Evolutionary conservation across 1,284 basidiomycete species (phyloP).

Genomic region (Schizophyllum amplum): DNA sequence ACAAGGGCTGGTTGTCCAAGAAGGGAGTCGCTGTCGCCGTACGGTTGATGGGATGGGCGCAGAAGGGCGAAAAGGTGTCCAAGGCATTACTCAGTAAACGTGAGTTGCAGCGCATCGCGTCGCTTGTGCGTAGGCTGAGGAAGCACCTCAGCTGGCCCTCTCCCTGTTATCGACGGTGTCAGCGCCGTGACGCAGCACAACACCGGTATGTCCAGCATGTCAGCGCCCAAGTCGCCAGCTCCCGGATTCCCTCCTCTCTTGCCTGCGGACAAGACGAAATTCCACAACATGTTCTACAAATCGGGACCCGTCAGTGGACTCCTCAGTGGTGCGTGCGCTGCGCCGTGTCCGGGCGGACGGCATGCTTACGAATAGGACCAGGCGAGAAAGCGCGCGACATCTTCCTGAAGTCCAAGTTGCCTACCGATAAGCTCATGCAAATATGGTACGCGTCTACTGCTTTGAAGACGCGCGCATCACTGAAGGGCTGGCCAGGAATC

Average conservation of each 20-base stretch:
- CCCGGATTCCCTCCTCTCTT: constrained; percentile 58
- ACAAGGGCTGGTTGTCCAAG: constrained; percentile 85
- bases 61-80: constrained; percentile 72
- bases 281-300: constrained; percentile 69
- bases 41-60: constrained; percentile 88
- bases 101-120: constrained; percentile 28
- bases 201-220: constrained; percentile 34
- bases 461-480: background rate
- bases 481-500: constrained; percentile 49
- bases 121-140: constrained; percentile 4
- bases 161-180: constrained; percentile 75
- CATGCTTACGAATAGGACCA: constrained; percentile 18
- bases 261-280: constrained; percentile 77
- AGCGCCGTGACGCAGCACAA: constrained; percentile 35
- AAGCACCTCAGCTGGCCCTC: constrained; percentile 61
- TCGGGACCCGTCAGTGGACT: constrained; percentile 72
- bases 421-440: constrained; percentile 84
- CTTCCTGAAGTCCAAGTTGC: constrained; percentile 89
- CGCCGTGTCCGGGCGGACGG: background rate
- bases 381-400: constrained; percentile 90
- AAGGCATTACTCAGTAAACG: constrained; percentile 58
- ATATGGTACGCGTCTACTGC: constrained; percentile 69
- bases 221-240: constrained; percentile 55
- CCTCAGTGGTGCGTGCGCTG: constrained; percentile 49
- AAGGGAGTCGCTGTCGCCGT: constrained; percentile 83